Conservation (phyloP, 352 stramenopile species). For the Phytophthora uliginosa region DNA sequence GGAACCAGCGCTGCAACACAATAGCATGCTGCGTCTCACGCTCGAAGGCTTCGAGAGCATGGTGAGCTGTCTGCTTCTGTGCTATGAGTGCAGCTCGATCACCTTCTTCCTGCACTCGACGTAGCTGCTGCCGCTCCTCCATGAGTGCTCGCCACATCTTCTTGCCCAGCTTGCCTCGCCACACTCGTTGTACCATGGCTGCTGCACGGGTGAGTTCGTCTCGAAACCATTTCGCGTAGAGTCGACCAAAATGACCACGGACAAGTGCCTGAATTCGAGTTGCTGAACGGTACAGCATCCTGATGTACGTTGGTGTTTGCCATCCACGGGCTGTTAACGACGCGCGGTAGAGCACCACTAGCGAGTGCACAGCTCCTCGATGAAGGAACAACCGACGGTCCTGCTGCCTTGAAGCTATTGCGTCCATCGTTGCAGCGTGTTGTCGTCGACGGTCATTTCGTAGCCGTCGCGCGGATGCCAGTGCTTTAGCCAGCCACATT, state of each 20-base stretch:
- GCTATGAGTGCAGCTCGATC: conserved; percentile 71
- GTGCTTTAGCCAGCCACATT: conserved; percentile 80
- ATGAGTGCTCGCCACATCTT: conserved; percentile 69
- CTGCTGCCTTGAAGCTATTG: conserved; percentile 33
- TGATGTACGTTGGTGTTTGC: conserved; percentile 62
- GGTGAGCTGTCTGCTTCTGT: conserved; percentile 69
- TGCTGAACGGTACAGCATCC: conserved; percentile 50
- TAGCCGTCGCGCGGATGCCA: conserved; percentile 48
- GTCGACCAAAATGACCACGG: conserved; percentile 57
- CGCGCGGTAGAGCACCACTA: conserved; percentile 59
- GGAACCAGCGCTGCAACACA: conserved; percentile 75
- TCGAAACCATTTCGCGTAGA: conserved; percentile 43
- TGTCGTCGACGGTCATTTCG: conserved; percentile 48
- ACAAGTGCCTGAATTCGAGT: conserved; percentile 69
- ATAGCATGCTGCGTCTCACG: conserved; percentile 45
- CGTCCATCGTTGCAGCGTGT: conserved; percentile 38
- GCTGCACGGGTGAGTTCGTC: conserved; percentile 43
- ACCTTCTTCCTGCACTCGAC: conserved; percentile 62
- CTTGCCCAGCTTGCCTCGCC: conserved; percentile 66
- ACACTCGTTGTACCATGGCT: conserved; percentile 61
- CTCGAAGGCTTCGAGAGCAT: conserved; percentile 58
- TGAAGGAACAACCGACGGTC: conserved; percentile 57
- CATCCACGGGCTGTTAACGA: conserved; percentile 66
- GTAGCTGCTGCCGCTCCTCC: conserved; percentile 48
- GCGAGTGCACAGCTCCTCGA: conserved; percentile 56